Base-by-base conservation (phyloP, 2,329 filamentous ascomycete species). In the Fonsecaea erecta region DNA sequence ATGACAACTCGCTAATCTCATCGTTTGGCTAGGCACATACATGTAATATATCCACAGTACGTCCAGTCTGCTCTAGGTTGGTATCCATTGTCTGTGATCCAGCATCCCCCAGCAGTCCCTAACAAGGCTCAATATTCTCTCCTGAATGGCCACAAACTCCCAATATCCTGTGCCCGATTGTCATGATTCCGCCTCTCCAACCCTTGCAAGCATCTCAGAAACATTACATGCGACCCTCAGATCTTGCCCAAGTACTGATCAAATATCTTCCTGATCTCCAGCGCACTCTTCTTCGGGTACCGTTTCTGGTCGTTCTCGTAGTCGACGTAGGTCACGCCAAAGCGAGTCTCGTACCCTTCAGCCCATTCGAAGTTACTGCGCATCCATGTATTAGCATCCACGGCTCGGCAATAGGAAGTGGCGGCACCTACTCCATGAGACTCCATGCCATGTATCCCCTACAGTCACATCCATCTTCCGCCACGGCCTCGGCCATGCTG, bases 341-440 rank as follows among this genome's bases (percentile, higher is more conserved):
- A 96, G 46, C 92, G 85, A 51, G 91, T 95, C 80, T 91, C 88
- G 74, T 94, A 96, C 11, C 92, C 92, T 76, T 96, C 92, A n/a
- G 92, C 90, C 91, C 91, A 94, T 78, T 94, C 91, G 73, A 94
- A 94, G 81, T 94, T 94, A 78, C 84, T 86, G 73, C 62, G 73
- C 5, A 65, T 54, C 54, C 43, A 46, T 46, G 43, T 24, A 40
- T 64, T 18, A 63, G 34, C 62, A 65, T 56, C 63, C 60, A 66
- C 34, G 70, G 46, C 28, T n/a, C 11, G 16, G 46, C 3, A 26
- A 34, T 34, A 35, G 26, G 43, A 30, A 24, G 26, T 52, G 21
- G 3, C 34, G 30, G 16, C 8, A 82, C 83, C 77, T 80, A 87
- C 84, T 96, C 92, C 85, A 96, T 86, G 69, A 96, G 83, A 76